Percentiles rank a stretch among this genome's conserved stretches.
Conservation (phyloP, 2,329 filamentous ascomycete species). For the Teratosphaeria viscida region DNA sequence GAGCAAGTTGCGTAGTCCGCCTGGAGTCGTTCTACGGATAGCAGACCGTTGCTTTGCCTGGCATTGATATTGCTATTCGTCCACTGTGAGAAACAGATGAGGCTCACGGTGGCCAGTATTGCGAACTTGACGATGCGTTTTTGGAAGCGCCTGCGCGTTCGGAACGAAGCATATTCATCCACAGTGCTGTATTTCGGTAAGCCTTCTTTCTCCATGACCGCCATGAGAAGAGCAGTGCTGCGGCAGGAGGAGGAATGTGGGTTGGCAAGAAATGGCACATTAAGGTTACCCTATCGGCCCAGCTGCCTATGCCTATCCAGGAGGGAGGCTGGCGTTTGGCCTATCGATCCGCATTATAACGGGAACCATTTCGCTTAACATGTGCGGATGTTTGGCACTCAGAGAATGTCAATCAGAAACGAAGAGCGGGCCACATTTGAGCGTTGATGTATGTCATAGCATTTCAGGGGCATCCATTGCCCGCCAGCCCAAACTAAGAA, state of each 20-base stretch:
- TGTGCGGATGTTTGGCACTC: background rate
- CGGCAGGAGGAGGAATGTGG: background rate
- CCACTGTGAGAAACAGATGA: background rate
- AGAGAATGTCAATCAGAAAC: background rate
- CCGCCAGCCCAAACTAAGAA: background rate
- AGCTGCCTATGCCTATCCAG: background rate
- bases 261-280: background rate
- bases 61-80: background rate
- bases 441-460: background rate
- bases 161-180: constrained; percentile 3
- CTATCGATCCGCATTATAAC: background rate
- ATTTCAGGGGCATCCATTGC: background rate
- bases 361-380: no score
- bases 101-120: background rate
- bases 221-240: background rate
- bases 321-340: background rate
- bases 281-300: background rate
- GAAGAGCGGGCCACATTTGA: background rate
- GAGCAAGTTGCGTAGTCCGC: constrained; percentile 47
- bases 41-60: background rate
- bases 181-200: constrained; percentile 1
- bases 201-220: constrained; percentile 1
- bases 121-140: constrained; percentile 1
- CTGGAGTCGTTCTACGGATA: constrained; percentile 28
- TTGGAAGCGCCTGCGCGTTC: background rate